phyloP scores from a whole-genome alignment of 1,284 basidiomycete genomes.

The Takashimella koratensis region DNA sequence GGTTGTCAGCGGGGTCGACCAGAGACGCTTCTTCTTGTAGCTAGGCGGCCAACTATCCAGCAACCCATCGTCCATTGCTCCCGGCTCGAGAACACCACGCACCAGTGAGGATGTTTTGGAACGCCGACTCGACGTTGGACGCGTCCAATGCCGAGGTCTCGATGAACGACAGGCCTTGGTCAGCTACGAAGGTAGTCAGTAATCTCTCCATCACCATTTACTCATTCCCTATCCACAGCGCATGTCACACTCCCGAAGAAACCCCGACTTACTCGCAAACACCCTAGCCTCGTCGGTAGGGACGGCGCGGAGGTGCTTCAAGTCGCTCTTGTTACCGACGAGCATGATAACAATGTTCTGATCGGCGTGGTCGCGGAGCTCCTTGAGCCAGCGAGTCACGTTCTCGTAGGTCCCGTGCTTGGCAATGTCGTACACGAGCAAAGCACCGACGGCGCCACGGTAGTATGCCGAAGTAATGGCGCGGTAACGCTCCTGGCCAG shows the following conservation, averaged over 20 bases:
- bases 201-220: not conserved
- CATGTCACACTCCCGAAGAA: not conserved
- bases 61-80: not conserved
- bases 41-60: too few relatives aligned
- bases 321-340: conserved; percentile 94
- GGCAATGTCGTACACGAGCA: conserved; percentile 89
- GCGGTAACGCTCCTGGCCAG: conserved; percentile 97
- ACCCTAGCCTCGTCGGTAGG: conserved; percentile 87
- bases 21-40: too few relatives aligned
- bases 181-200: conserved; percentile 50
- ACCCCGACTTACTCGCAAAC: conserved; percentile 65
- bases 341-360: conserved; percentile 94
- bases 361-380: conserved; percentile 90
- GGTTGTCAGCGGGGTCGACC: conserved; percentile 1
- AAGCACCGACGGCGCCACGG: conserved; percentile 91
- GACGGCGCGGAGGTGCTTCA: conserved; percentile 93
- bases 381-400: conserved; percentile 97
- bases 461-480: conserved; percentile 99
- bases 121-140: conserved; percentile 93
- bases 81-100: conserved; percentile 28
- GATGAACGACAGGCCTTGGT: conserved; percentile 90
- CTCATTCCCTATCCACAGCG: too few relatives aligned
- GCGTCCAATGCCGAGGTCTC: conserved; percentile 99
- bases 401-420: conserved; percentile 96
- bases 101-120: conserved; percentile 97